Base-by-base conservation (phyloP, 208 protist species). In the Histomonas meleagridis region DNA sequence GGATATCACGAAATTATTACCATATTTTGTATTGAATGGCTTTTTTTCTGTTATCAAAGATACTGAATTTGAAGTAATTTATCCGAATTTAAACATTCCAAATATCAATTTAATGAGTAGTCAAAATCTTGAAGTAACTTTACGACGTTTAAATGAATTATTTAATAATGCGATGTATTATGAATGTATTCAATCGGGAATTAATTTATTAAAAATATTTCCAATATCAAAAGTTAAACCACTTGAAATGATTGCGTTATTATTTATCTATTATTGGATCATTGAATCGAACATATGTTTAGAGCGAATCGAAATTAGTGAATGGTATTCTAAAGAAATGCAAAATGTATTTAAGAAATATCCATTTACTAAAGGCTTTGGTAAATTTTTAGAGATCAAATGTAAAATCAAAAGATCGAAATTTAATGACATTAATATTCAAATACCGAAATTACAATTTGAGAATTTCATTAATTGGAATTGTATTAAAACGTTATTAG, bases 201-300 rank as follows among this genome's bases (percentile, higher is more conserved):
- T 51, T n/a, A 46, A 51, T 32, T 55, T 86, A 14, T n/a, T 86
- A 14, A 55, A 86, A 55, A 32, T 35, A 86, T 86, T 43, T 12
- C 76, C 76, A 38, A 12, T 38, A 10, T 12, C 7, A 55, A 51
- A 55, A 38, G 5, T 14, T 7, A 57, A 46, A 0, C 38, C 46
- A n/a, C 10, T 9, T 32, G 51, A 18, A 10, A 86, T 51, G 46
- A 16, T 86, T 38, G 76, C 76, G 10, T 43, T 86, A 1, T 86
- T 86, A 26, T 86, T 86, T 21, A 51, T 86, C 9, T n/a, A 86
- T 49, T 43, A 51, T 38, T 86, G 76, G 76, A 86, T 86, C 4
- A 40, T 55, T 86, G n/a, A 43, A 38, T 86, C 76, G 3, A 55
- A 51, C 18, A 23, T 46, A 55, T 40, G 46, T 10, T 10, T 86